Evolutionary conservation across 768 basidiomycete genomes (phyloP).

Genomic region (Podaxis sp.): DNA sequence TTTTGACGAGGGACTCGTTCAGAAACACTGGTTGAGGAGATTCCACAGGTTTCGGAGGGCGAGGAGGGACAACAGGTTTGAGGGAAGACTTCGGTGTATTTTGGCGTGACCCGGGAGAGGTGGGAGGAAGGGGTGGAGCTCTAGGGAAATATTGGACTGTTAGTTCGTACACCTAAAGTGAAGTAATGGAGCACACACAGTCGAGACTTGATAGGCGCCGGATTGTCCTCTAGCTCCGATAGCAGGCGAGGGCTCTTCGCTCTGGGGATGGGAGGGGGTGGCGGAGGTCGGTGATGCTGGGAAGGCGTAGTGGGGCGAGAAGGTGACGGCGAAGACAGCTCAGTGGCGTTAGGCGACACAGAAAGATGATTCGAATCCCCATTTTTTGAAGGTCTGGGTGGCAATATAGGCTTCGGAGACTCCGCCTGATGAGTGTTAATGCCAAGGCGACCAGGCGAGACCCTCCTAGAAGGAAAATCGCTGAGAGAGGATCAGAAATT

Average conservation of each 20-base stretch:
- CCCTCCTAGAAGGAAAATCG: background rate
- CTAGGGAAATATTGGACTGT: background rate
- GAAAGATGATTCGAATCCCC: background rate
- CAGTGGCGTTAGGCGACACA: constrained; percentile 1
- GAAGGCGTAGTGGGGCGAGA: constrained; percentile 1
- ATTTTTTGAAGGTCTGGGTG: background rate
- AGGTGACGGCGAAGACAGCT: background rate
- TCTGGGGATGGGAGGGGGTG: background rate
- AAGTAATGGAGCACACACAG: background rate
- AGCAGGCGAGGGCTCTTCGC: constrained; percentile 4
- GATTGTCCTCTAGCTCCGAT: background rate
- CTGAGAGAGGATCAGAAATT: constrained; percentile 7
- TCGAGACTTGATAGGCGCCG: background rate
- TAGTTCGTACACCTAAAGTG: background rate
- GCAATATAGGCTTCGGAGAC: background rate
- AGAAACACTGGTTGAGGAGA: constrained; percentile 14
- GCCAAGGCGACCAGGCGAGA: background rate
- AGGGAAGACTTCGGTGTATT: constrained; percentile 14
- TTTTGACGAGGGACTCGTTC: constrained; percentile 9
- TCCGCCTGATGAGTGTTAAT: background rate
- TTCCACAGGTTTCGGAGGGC: constrained; percentile 12
- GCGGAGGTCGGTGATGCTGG: constrained; percentile 6
- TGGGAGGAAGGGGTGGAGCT: background rate
- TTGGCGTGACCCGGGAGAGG: constrained; percentile 11
- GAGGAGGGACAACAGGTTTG: constrained; percentile 23